phyloP scores from a whole-genome alignment of 495 filamentous ascomycete species.

The Pyrenopolyporus hunteri region DNA sequence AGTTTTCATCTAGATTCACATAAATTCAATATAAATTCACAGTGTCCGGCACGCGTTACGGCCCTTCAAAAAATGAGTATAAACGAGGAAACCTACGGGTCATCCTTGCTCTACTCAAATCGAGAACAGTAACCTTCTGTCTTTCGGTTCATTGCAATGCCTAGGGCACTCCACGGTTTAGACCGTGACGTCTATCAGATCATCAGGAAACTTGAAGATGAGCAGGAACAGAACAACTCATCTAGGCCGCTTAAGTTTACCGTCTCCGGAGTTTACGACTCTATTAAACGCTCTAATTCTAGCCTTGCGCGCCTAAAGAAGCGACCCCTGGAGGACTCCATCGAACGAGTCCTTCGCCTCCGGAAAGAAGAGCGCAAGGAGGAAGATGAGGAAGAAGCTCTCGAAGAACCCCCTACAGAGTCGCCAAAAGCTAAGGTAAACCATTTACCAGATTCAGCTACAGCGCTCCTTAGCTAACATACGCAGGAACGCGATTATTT shows the following conservation, averaged over 20 bases:
- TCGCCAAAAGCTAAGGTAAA: constrained; percentile 43
- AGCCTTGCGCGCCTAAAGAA: constrained; percentile 81
- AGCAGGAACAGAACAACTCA: constrained; percentile 53
- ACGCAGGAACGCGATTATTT: constrained; percentile 61
- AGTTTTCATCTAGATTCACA: background rate
- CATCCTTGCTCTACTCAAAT: too few relatives aligned
- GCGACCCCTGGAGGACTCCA: constrained; percentile 78
- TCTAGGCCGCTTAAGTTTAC: constrained; percentile 53
- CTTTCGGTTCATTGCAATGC: constrained; percentile 18
- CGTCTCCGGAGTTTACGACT: constrained; percentile 70
- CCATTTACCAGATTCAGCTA: background rate
- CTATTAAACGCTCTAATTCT: constrained; percentile 83
- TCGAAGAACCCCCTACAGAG: constrained; percentile 61
- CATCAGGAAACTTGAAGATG: constrained; percentile 72
- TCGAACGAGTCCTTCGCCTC: constrained; percentile 82
- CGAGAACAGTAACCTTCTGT: background rate
- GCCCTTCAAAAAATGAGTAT: too few relatives aligned
- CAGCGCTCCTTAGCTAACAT: constrained; percentile 4
- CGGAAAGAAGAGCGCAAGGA: constrained; percentile 68
- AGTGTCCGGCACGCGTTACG: too few relatives aligned
- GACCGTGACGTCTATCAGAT: constrained; percentile 69
- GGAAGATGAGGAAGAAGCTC: constrained; percentile 63
- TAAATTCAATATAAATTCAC: background rate
- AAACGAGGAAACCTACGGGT: too few relatives aligned
- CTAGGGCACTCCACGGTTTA: constrained; percentile 40